Conservation (phyloP, 352 stramenopile genomes). For the Phytophthora boehmeriae region DNA sequence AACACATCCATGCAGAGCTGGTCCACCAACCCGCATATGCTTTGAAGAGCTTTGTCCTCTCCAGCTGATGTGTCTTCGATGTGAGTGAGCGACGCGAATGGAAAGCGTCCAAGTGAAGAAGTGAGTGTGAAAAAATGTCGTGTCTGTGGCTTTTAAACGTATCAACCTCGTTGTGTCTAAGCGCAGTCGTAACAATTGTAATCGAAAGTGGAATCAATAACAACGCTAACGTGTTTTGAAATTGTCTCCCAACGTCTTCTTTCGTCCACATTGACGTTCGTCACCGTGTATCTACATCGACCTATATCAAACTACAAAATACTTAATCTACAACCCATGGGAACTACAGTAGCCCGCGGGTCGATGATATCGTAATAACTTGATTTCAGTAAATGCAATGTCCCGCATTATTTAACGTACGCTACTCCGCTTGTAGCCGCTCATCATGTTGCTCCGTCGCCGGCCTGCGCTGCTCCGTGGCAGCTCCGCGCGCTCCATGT, state of each 20-base stretch:
- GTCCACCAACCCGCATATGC: conserved; percentile 73
- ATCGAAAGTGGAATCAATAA: too few relatives aligned
- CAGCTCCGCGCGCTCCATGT: conserved; percentile 50
- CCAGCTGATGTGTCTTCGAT: conserved; percentile 12
- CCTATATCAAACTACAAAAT: too few relatives aligned
- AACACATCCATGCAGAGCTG: conserved; percentile 68
- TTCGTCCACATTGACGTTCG: too few relatives aligned
- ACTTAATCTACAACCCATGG: too few relatives aligned
- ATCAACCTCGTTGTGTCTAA: conserved; percentile 8
- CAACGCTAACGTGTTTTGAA: too few relatives aligned
- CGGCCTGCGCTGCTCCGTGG: conserved; percentile 8
- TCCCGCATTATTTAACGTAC: not conserved
- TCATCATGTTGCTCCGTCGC: conserved; percentile 19
- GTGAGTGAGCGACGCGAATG: conserved; percentile 33
- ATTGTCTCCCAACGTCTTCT: too few relatives aligned
- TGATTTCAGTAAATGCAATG: not conserved
- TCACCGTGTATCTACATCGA: too few relatives aligned
- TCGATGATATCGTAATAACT: too few relatives aligned
- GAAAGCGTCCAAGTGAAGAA: conserved; percentile 32
- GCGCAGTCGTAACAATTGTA: conserved; percentile 5
- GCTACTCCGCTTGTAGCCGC: not conserved
- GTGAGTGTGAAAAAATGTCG: conserved; percentile 8
- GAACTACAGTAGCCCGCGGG: too few relatives aligned
- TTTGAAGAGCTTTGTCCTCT: conserved; percentile 36
- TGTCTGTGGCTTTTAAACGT: conserved; percentile 13